Conservation (phyloP, 192 early-diverging fungal species). For the Rhizoclosmatium sp. region DNA sequence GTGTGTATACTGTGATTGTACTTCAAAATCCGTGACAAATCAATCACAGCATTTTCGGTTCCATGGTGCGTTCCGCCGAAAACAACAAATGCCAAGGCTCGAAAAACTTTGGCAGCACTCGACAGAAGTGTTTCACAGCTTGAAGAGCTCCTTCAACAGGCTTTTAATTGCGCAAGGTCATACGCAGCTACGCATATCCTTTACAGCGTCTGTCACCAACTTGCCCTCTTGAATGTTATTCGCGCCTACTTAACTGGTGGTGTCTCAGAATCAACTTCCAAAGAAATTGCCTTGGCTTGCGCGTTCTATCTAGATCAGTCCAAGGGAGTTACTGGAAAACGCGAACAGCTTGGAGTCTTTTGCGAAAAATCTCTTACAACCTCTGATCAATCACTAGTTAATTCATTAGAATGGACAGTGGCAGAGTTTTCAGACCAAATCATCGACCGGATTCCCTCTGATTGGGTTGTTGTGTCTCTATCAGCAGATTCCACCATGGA, state of each 20-base stretch:
- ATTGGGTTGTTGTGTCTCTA: conserved; percentile 83
- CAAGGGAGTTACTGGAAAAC: conserved; percentile 64
- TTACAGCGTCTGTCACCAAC: conserved; percentile 44
- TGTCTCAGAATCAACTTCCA: conserved; percentile 10
- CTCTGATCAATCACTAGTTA: background rate
- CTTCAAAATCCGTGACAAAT: background rate
- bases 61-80: conserved; percentile 47
- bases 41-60: conserved; percentile 46
- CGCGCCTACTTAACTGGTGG: conserved; percentile 45
- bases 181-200: conserved; percentile 50
- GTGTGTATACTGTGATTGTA: conserved; percentile 23
- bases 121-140: conserved; percentile 39
- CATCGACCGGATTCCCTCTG: conserved; percentile 59
- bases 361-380: conserved; percentile 48
- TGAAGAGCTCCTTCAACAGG: conserved; percentile 45
- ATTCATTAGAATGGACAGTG: conserved; percentile 47
- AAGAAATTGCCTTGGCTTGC: conserved; percentile 40
- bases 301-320: conserved; percentile 68
- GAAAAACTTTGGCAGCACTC: conserved; percentile 21
- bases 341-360: conserved; percentile 66
- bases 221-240: conserved; percentile 45
- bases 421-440: conserved; percentile 38
- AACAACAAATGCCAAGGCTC: background rate
- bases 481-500: conserved; percentile 74
- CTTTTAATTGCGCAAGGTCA: conserved; percentile 42